Evolutionary conservation across 805 yeast genomes (phyloP).

Genomic region (Tetrapisispora iriomotensis): DNA sequence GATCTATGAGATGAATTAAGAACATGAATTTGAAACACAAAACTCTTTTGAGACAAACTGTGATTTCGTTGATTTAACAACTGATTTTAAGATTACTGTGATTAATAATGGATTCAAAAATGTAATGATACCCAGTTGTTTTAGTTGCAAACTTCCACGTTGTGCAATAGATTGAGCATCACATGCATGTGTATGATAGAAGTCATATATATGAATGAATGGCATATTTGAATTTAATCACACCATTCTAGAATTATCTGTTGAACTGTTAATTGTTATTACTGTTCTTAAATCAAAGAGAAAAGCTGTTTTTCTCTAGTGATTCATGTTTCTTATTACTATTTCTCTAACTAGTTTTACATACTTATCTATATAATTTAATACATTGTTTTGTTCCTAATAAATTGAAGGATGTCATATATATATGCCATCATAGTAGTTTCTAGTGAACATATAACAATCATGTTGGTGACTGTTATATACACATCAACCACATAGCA

Average conservation of each 20-base stretch:
- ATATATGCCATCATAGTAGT: no score
- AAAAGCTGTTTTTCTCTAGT: neutral
- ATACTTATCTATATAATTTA: conserved; percentile 2
- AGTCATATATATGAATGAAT: neutral
- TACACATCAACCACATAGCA: no score
- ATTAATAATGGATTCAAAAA: no score
- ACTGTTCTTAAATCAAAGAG: conserved; percentile 1
- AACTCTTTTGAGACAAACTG: no score
- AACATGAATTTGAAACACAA: no score
- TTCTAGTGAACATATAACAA: no score
- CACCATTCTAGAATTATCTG: neutral
- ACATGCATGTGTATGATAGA: neutral
- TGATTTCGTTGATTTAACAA: no score
- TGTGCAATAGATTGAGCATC: neutral
- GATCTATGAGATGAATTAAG: no score
- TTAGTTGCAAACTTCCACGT: no score
- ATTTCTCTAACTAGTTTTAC: neutral
- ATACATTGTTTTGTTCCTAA: conserved; percentile 1
- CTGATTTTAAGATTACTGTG: no score
- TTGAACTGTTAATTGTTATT: neutral
- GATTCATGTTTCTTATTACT: neutral
- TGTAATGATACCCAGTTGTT: no score
- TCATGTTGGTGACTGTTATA: no score
- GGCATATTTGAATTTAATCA: neutral
- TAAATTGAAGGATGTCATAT: neutral